Percentiles rank a stretch among this genome's conserved stretches.
Evolutionary conservation across 2,329 filamentous ascomycete genomes (phyloP).

Genomic region (Chaetomiaceae sp.): DNA sequence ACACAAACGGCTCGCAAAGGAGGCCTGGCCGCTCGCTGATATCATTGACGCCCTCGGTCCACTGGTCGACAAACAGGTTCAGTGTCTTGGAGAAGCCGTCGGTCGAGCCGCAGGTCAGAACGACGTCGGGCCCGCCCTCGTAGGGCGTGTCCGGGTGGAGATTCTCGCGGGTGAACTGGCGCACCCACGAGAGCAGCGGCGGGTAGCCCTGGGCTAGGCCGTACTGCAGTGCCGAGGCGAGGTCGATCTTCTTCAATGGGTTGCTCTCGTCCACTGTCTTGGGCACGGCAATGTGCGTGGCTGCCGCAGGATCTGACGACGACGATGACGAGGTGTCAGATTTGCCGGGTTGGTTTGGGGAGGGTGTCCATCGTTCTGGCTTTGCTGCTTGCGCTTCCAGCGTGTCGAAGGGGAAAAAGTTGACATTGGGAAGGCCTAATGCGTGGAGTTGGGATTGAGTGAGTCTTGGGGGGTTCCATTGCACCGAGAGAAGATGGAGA

Average conservation of each 20-base stretch:
- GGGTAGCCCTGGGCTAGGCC: constrained; percentile 78
- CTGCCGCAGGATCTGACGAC: constrained; percentile 28
- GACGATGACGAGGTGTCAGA: constrained; percentile 23
- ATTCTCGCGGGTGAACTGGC: constrained; percentile 70
- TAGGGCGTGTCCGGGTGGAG: constrained; percentile 82
- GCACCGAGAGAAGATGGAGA: neutral
- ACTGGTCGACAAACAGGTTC: constrained; percentile 70
- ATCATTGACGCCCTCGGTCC: constrained; percentile 65
- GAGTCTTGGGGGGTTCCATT: neutral
- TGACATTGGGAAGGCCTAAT: constrained; percentile 71
- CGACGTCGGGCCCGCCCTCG: constrained; percentile 67
- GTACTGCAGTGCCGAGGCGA: constrained; percentile 81
- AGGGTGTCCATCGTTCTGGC: constrained; percentile 69
- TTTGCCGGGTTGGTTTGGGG: constrained; percentile 54
- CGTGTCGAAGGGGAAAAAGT: constrained; percentile 86
- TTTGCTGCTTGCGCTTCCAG: constrained; percentile 76
- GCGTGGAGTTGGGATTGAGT: neutral
- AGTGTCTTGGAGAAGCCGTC: constrained; percentile 80
- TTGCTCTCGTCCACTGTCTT: constrained; percentile 58
- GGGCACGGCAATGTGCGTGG: constrained; percentile 64
- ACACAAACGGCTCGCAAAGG: constrained; percentile 75
- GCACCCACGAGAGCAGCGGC: constrained; percentile 70
- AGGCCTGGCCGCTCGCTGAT: constrained; percentile 68
- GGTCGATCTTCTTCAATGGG: constrained; percentile 67
- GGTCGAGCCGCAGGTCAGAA: constrained; percentile 76